Evolutionary conservation across 1,139 yeast species (phyloP), one percentile per base, ranked within the genome.

Genomic region (Yamadazyma kanchanaburiensis): DNA sequence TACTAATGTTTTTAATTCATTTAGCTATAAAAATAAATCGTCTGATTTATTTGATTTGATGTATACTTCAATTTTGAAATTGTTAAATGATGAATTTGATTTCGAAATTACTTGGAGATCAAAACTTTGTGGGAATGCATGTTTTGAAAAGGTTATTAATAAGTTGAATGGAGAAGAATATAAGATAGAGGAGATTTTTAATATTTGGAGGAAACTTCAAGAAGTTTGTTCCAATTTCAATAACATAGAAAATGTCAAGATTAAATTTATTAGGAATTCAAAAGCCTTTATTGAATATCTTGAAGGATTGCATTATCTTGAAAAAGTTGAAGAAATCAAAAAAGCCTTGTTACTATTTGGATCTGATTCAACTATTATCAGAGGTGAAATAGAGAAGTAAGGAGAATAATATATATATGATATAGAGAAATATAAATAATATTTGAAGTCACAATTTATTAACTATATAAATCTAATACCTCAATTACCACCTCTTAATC

Each of bases 401-500:
- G 6, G n/a, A 10, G 21, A 20, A n/a, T n/a, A n/a, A n/a, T n/a
- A n/a, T n/a, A n/a, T n/a, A n/a, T n/a, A n/a, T n/a, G n/a, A n/a
- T n/a, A n/a, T n/a, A n/a, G n/a, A n/a, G n/a, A n/a, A n/a, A n/a
- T n/a, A n/a, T n/a, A n/a, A n/a, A n/a, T n/a, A n/a, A n/a, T n/a
- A n/a, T n/a, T n/a, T n/a, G n/a, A n/a, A n/a, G n/a, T n/a, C n/a
- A n/a, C n/a, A n/a, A n/a, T n/a, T n/a, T n/a, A n/a, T n/a, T n/a
- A n/a, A n/a, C n/a, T n/a, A n/a, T n/a, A n/a, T n/a, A n/a, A n/a
- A n/a, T n/a, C 89, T 96, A 75, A 89, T 89, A 71, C 88, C 87
- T 77, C 88, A 96, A 96, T 88, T 88, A 77, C 94, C 94, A 81
- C 95, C 96, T 79, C 96, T 84, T 70, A 88, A 83, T 79, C 96